These are phyloP conservation scores for Kodamaea anthophila DNA, from an alignment of 1,139 yeast genomes.

Conservation along the genomic window DNA sequence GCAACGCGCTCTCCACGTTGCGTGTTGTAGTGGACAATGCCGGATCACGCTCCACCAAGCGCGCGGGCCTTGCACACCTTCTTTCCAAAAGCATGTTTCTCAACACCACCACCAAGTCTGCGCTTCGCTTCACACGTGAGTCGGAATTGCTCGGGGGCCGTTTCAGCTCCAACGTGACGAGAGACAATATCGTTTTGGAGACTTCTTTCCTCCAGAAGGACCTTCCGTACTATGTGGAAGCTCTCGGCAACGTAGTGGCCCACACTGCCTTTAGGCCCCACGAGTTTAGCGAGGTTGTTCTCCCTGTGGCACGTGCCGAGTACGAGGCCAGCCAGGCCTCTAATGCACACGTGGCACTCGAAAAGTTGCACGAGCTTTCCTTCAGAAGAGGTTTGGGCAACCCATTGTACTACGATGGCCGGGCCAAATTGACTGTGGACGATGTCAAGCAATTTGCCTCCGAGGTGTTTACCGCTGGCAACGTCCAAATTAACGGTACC, in stretches of 20 bases:
- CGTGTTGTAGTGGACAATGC: conserved; percentile 73
- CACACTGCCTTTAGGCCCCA: conserved; percentile 74
- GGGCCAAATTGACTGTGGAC: conserved; percentile 50
- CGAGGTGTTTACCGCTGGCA: conserved; percentile 62
- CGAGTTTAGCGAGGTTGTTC: conserved; percentile 75
- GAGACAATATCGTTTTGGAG: conserved; percentile 77
- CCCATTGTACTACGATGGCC: conserved; percentile 71
- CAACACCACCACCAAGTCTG: conserved; percentile 79
- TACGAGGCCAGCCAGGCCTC: conserved; percentile 41
- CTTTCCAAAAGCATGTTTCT: conserved; percentile 81
- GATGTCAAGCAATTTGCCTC: conserved; percentile 65
- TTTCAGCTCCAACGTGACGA: conserved; percentile 62
- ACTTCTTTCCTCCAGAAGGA: conserved; percentile 82
- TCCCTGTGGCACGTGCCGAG: conserved; percentile 70
- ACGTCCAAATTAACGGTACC: conserved; percentile 64
- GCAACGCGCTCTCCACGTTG: conserved; percentile 60
- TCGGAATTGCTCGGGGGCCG: conserved; percentile 89
- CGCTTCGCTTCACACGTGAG: conserved; percentile 90
- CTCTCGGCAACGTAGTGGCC: conserved; percentile 71
- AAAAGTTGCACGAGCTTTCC: conserved; percentile 72
- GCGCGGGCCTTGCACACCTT: conserved; percentile 83
- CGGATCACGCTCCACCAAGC: conserved; percentile 69
- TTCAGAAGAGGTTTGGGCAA: conserved; percentile 89
- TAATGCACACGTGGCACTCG: conserved; percentile 61
- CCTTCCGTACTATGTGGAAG: conserved; percentile 87